Base-by-base conservation (phyloP, 306 rosid species). In the Rosa persica region DNA sequence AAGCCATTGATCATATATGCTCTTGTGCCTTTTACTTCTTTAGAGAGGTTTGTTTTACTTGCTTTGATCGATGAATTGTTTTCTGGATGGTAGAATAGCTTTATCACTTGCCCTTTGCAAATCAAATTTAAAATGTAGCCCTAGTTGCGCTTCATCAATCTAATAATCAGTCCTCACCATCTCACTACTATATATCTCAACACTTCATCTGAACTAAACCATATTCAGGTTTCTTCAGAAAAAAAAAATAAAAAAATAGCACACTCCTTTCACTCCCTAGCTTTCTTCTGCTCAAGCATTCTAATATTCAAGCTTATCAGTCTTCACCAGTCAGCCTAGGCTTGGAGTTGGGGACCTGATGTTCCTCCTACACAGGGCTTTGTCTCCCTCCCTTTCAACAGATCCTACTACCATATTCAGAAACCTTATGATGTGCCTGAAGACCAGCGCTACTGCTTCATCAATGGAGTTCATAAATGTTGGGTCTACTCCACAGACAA, bases 401-500 rank as follows among this genome's bases (percentile, higher is more conserved):
- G 12, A 3, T 81, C 85, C 20, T 58, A 51, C 23, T 44, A 66
- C 38, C 22, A 1, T 17, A 30, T 79, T 16, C 80, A 79, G n/a
- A 76, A n/a, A 61, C 88, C 84, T 51, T 85, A 76, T 5, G 44
- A 76, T 48, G 25, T 79, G 13, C 82, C 78, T 1, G n/a, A 39
- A 25, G 47, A 61, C 11, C 70, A 70, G 62, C 79, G 80, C 10
- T 85, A 85, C 34, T 48, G 82, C 43, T 82, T 82, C 48, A 42
- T 72, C 2, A 0, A 72, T 34, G 85, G 83, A 76, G 66, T 79
- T 61, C 86, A 79, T 68, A 76, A 49, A 48, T 39, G 57, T 11
- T 76, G 88, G 82, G 82, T 82, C 5, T 85, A 79, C 78, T 76
- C 86, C 22, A 76, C 67, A 5, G 84, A 85, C 72, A 82, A 75